Conservation (phyloP, 495 filamentous ascomycete species). For the Penicillium angulare region DNA sequence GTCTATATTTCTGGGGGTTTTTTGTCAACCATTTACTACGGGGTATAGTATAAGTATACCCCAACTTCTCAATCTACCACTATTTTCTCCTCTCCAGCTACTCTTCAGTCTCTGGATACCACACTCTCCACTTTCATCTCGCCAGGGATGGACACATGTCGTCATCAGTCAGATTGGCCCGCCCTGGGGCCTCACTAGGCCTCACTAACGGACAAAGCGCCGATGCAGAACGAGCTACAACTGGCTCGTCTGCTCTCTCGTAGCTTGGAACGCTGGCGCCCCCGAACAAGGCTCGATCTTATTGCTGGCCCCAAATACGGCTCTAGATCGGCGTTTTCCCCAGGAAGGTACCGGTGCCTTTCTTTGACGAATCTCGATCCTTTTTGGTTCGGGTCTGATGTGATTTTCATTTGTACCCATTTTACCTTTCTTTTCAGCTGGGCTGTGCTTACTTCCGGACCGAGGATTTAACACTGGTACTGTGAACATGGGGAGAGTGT, state of each 20-base stretch:
- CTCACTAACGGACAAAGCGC: slow-evolving; percentile 9
- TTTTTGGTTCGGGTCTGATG: neutral
- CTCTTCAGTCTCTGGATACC: neutral
- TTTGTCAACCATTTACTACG: no score
- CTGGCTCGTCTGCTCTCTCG: neutral
- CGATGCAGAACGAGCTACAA: neutral
- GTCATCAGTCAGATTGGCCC: slow-evolving; percentile 16
- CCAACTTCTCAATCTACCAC: neutral
- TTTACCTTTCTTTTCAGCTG: slow-evolving; percentile 10
- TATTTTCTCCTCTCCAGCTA: neutral
- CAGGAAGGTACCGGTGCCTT: slow-evolving; percentile 4
- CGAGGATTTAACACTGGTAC: neutral
- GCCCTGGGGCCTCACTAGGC: slow-evolving; percentile 1
- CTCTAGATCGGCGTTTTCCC: slow-evolving; percentile 18
- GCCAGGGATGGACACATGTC: slow-evolving; percentile 12
- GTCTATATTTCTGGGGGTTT: no score
- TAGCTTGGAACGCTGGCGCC: slow-evolving; percentile 9
- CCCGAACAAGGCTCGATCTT: slow-evolving; percentile 15
- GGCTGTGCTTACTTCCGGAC: neutral
- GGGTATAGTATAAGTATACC: no score
- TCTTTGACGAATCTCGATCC: no score
- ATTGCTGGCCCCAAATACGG: slow-evolving; percentile 4
- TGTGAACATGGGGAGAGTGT: neutral
- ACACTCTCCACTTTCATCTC: slow-evolving; percentile 9
- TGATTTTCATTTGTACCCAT: no score